A percentile compares a stretch with the other conserved stretches of the same genome.
These are phyloP conservation scores for Onygena corvina DNA, from an alignment of 2,329 filamentous ascomycete genomes.

Conservation along the genomic window DNA sequence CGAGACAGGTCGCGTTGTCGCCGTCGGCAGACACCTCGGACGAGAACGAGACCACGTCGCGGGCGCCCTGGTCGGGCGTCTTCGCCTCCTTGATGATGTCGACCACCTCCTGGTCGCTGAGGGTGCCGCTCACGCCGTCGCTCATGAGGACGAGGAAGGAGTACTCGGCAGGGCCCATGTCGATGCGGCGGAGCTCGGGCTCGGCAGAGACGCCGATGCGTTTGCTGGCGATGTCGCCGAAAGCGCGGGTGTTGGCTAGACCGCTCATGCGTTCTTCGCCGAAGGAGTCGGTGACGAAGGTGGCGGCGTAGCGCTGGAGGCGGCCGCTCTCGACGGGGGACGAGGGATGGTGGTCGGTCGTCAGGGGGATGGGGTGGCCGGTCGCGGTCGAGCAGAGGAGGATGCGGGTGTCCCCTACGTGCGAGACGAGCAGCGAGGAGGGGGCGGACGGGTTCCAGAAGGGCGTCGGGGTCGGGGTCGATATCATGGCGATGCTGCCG, in stretches of 20 bases:
- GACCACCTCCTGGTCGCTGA: conserved; percentile 89
- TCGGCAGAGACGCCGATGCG: conserved; percentile 89
- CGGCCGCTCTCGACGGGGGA: conserved; percentile 71
- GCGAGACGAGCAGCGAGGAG: conserved; percentile 71
- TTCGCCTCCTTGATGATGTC: conserved; percentile 88
- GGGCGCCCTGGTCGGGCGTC: conserved; percentile 76
- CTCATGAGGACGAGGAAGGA: conserved; percentile 78
- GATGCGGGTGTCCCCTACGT: conserved; percentile 87
- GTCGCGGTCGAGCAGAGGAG: conserved; percentile 78
- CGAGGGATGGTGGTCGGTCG: conserved; percentile 86
- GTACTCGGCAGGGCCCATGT: conserved; percentile 73
- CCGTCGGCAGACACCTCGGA: conserved; percentile 63
- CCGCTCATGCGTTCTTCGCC: conserved; percentile 92
- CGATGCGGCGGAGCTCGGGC: conserved; percentile 69
- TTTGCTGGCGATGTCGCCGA: conserved; percentile 86
- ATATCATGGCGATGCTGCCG: conserved; percentile 77
- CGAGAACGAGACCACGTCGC: conserved; percentile 70
- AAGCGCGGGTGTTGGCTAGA: conserved; percentile 83
- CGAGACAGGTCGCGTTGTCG: conserved; percentile 53
- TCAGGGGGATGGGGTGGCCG: conserved; percentile 67
- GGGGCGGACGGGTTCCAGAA: conserved; percentile 90
- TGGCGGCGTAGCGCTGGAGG: conserved; percentile 71
- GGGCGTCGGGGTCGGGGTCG: conserved; percentile 77
- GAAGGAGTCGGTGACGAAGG: conserved; percentile 89
- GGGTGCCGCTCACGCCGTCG: conserved; percentile 75